Evolutionary conservation across 495 filamentous ascomycete species (phyloP).

Genomic region (Aspergillus incahuasiensis): DNA sequence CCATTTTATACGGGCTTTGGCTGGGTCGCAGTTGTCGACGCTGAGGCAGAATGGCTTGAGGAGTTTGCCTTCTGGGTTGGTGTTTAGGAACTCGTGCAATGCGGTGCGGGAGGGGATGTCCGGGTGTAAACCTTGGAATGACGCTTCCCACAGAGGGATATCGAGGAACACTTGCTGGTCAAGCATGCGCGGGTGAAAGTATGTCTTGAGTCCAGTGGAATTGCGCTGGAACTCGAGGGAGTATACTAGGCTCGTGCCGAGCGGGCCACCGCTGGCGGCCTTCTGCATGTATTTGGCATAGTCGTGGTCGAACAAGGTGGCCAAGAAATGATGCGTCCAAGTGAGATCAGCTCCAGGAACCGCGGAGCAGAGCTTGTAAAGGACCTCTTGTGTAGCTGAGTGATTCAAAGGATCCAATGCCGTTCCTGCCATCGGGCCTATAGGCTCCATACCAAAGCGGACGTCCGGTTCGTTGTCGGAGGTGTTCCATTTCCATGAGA

Average conservation of each 20-base stretch:
- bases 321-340: slow-evolving; percentile 7
- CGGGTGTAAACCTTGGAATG: not conserved
- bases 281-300: not conserved
- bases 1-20: slow-evolving; percentile 7
- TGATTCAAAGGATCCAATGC: slow-evolving; percentile 6
- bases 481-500: slow-evolving; percentile 8
- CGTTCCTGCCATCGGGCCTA: slow-evolving; percentile 4
- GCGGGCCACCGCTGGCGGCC: not conserved
- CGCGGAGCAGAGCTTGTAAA: not conserved
- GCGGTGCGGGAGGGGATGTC: not conserved
- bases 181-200: slow-evolving; percentile 7
- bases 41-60: slow-evolving; percentile 7
- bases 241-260: not conserved
- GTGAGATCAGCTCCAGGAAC: slow-evolving; percentile 1
- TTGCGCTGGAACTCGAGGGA: slow-evolving; percentile 5
- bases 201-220: slow-evolving; percentile 1
- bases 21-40: slow-evolving; percentile 5
- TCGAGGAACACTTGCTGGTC: not conserved
- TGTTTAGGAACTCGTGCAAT: not conserved
- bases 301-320: slow-evolving; percentile 7
- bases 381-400: not conserved
- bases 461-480: not conserved
- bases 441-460: slow-evolving; percentile 4
- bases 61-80: slow-evolving; percentile 4
- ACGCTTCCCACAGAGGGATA: slow-evolving; percentile 1